Percentiles rank a stretch among this genome's conserved stretches.
These are phyloP conservation scores for Cladosporium phlei DNA, from an alignment of 2,329 filamentous ascomycete genomes.

Conservation along the genomic window DNA sequence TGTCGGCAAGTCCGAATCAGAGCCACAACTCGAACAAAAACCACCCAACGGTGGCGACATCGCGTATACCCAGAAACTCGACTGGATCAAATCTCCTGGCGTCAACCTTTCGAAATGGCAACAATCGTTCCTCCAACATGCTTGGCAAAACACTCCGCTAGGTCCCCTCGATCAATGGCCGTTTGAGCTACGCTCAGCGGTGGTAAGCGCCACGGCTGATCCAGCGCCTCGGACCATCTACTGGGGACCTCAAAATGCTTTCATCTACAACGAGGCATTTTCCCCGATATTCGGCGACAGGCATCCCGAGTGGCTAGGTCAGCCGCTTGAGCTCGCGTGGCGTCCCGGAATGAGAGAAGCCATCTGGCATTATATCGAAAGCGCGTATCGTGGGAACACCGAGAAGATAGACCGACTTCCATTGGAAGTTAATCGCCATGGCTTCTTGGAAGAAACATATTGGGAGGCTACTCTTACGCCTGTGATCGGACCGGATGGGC, in stretches of 20 bases:
- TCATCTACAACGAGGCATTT: constrained; percentile 37
- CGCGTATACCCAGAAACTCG: constrained; percentile 3
- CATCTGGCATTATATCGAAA: constrained; percentile 2
- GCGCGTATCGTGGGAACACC: constrained; percentile 9
- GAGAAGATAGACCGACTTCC: constrained; percentile 18
- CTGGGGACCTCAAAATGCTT: constrained; percentile 30
- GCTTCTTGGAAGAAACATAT: constrained; percentile 22
- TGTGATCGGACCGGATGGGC: constrained; percentile 17
- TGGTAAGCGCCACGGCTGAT: constrained; percentile 22
- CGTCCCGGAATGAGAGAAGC: constrained; percentile 11
- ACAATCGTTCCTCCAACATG: constrained; percentile 2
- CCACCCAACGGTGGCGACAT: constrained; percentile 16
- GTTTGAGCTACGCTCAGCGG: constrained; percentile 18
- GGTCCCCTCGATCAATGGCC: constrained; percentile 17
- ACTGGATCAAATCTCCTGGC: constrained; percentile 6
- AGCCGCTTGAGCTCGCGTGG: constrained; percentile 14
- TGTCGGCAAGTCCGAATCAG: neutral
- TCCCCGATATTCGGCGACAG: constrained; percentile 26
- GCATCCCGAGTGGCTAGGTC: constrained; percentile 21
- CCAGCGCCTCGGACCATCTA: constrained; percentile 17
- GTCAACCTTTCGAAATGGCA: constrained; percentile 5
- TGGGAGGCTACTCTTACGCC: constrained; percentile 23
- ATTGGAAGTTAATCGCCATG: constrained; percentile 16
- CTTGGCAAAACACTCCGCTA: constrained; percentile 12
- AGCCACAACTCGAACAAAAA: constrained; percentile 4